A percentile compares a stretch with the other conserved stretches of the same genome.
Conservation (phyloP, 768 basidiomycete species). For the Glaciozyma antarctica region DNA sequence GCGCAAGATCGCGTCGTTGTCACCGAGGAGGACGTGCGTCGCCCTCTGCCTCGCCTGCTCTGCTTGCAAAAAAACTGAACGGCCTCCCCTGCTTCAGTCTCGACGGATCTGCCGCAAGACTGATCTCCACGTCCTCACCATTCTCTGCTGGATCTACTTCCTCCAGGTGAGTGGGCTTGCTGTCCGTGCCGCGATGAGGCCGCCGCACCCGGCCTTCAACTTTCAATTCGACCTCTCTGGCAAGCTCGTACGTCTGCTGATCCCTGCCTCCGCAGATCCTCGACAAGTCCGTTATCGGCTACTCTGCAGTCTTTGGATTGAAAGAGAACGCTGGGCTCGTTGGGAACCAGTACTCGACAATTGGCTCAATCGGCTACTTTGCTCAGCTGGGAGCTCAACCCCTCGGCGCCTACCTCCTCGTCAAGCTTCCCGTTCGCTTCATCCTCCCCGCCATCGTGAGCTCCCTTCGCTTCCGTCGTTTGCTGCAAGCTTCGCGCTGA, state of each 20-base stretch:
- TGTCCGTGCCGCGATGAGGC: too few species aligned
- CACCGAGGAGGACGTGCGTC: conserved; percentile 1
- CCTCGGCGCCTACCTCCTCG: conserved; percentile 23
- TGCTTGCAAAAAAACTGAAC: too few species aligned
- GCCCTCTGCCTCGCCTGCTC: background rate
- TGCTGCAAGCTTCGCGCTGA: background rate
- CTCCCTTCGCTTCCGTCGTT: background rate
- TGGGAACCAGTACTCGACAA: conserved; percentile 34
- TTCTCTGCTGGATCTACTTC: conserved; percentile 38
- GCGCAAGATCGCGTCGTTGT: background rate
- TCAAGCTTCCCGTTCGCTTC: conserved; percentile 10
- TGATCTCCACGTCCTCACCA: conserved; percentile 33
- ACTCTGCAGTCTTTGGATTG: conserved; percentile 35
- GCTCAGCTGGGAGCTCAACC: conserved; percentile 27
- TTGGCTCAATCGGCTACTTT: conserved; percentile 25
- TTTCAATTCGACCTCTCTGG: too few species aligned
- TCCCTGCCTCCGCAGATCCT: conserved; percentile 38
- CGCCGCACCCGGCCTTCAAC: background rate
- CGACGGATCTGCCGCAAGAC: conserved; percentile 34
- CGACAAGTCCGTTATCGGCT: conserved; percentile 37
- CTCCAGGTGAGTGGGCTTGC: conserved; percentile 33
- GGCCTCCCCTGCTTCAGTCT: background rate
- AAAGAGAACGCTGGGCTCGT: conserved; percentile 27
- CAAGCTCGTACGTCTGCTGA: conserved; percentile 33
- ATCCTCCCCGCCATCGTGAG: conserved; percentile 27